A percentile compares a stretch with the other conserved stretches of the same genome.
Evolutionary conservation across 257 asterid genomes (phyloP).

Genomic region (Nicotiana knightiana): DNA sequence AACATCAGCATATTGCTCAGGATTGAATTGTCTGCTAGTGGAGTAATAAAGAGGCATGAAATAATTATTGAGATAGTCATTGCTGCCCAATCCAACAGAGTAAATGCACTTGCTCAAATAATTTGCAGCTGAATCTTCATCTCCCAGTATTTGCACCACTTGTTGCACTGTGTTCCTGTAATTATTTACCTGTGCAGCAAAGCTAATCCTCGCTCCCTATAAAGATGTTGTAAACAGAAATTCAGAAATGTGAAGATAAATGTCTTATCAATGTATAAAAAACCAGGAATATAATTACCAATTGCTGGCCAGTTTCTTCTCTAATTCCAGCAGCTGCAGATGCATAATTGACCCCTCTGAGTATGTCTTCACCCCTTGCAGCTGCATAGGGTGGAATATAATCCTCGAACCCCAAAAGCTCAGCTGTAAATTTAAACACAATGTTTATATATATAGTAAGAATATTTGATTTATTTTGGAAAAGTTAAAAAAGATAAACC

Average conservation of each 20-base stretch:
- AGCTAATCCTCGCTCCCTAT: constrained; percentile 64
- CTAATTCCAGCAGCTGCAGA: constrained; percentile 63
- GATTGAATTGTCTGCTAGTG: constrained; percentile 27
- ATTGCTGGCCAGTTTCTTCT: constrained; percentile 36
- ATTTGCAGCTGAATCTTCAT: constrained; percentile 26
- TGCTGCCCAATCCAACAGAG: constrained; percentile 45
- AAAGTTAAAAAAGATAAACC: too few relatives aligned
- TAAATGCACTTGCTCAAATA: constrained; percentile 36
- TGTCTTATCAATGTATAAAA: neutral
- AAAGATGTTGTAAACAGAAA: neutral
- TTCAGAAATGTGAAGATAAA: neutral
- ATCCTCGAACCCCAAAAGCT: constrained; percentile 39
- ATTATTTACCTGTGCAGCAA: constrained; percentile 57
- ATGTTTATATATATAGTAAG: neutral
- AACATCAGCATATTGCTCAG: constrained; percentile 34
- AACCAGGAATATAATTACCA: constrained; percentile 19
- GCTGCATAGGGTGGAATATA: constrained; percentile 34
- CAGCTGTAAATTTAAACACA: constrained; percentile 29
- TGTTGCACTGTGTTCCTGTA: constrained; percentile 69
- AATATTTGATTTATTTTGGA: neutral
- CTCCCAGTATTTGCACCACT: constrained; percentile 37
- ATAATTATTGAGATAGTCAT: constrained; percentile 47
- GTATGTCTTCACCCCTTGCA: constrained; percentile 28
- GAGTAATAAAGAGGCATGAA: constrained; percentile 42
- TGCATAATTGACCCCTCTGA: constrained; percentile 47